A percentile compares a stretch with the other conserved stretches of the same genome.
phyloP scores from a whole-genome alignment of 768 basidiomycete species.

The Pholiota microspora region DNA sequence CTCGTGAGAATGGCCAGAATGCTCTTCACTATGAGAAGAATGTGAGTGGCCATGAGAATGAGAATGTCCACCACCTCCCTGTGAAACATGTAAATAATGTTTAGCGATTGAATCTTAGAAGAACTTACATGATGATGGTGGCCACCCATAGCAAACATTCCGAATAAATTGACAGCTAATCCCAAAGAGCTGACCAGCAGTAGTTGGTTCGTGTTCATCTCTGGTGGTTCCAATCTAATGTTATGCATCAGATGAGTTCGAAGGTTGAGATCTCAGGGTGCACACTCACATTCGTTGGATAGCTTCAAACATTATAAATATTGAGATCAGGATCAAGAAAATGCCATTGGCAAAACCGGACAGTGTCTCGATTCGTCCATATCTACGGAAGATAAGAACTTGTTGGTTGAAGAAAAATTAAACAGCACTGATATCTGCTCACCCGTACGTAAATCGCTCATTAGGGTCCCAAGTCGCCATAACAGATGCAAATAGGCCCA shows the following conservation, averaged over 20 bases:
- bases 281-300: conserved; percentile 86
- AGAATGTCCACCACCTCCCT: conserved; percentile 58
- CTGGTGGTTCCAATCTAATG: conserved; percentile 83
- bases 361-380: conserved; percentile 93
- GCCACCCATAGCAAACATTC: conserved; percentile 98
- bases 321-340: conserved; percentile 88
- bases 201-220: conserved; percentile 95
- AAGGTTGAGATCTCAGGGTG: too few species aligned
- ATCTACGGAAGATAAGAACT: conserved; percentile 43
- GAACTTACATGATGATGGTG: conserved; percentile 79
- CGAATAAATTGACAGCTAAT: conserved; percentile 91
- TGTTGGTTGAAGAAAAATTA: background rate
- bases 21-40: conserved; percentile 20
- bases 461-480: conserved; percentile 99
- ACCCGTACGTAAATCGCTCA: conserved; percentile 95
- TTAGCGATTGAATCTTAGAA: conserved; percentile 2
- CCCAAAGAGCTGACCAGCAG: conserved; percentile 88
- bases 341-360: conserved; percentile 99
- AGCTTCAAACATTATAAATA: conserved; percentile 98
- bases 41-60: conserved; percentile 58
- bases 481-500: conserved; percentile 93
- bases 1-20: conserved; percentile 34
- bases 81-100: conserved; percentile 5
- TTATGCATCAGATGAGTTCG: background rate
- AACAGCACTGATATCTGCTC: conserved; percentile 20